Conservation (phyloP, 169 alveolate species). For the Babesia ovis region DNA sequence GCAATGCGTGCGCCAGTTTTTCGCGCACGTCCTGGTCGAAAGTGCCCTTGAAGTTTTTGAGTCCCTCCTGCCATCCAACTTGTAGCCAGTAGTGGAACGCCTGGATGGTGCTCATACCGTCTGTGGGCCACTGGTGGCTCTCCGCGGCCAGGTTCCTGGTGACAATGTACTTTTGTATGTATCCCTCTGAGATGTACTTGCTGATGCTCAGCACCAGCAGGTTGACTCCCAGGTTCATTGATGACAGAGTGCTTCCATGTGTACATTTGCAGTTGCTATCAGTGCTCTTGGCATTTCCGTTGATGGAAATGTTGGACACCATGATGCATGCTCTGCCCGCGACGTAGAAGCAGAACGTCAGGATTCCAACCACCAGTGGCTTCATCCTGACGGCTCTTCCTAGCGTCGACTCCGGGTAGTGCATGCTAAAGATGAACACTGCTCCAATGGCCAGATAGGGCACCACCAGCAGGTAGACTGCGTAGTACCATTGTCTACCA, state of each 20-base stretch:
- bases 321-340: background rate
- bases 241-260: background rate
- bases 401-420: constrained; percentile 3
- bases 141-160: background rate
- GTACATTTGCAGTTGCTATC: background rate
- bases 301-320: background rate
- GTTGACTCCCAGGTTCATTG: constrained; percentile 15
- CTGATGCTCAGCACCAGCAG: constrained; percentile 8
- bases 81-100: constrained; percentile 13
- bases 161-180: constrained; percentile 3
- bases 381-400: constrained; percentile 4
- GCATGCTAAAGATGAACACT: constrained; percentile 12
- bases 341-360: constrained; percentile 7
- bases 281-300: constrained; percentile 12
- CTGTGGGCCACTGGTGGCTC: constrained; percentile 36
- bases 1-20: background rate
- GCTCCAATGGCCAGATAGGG: constrained; percentile 9
- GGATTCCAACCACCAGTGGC: constrained; percentile 25
- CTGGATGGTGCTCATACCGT: constrained; percentile 2
- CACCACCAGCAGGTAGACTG: background rate
- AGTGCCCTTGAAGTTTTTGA: background rate
- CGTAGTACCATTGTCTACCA: background rate
- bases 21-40: background rate
- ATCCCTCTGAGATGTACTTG: constrained; percentile 33
- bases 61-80: background rate